Evolutionary conservation across 2,329 filamentous ascomycete genomes (phyloP), one percentile per base, ranked within the genome.

Genomic region (Taxawa tesnikishii): DNA sequence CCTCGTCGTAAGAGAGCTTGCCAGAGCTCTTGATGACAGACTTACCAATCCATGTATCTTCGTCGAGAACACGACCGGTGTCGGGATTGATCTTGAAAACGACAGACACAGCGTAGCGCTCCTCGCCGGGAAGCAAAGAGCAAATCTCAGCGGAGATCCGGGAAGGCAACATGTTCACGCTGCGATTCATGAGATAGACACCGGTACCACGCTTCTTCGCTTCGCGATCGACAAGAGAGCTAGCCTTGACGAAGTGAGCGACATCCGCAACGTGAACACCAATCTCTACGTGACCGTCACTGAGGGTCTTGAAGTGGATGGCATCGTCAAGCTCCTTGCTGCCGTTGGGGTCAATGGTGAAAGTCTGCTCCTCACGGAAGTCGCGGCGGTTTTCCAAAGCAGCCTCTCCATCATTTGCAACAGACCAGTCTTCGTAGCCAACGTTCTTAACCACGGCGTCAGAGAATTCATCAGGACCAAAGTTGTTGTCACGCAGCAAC

Each of bases 201-300:
- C 85, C 87, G 36, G 87, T 96, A 39, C 88, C 88, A 43, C 90
- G 83, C 70, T 96, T 98, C 73, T 90, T 94, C 8, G 90, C 90
- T 60, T 98, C 90, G 28, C 90, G 80, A 50, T 98, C 90, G 31
- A 96, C 87, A 28, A 96, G 73, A 11, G 87, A 94, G 64, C 92
- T 93, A 29, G 79, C 70, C 69, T 96, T 96, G 55, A 98, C 83
- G 53, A 98, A 98, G 61, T 98, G 84, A 39, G 90, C 79, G 44
- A 96, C 79, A 57, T 98, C 90, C 18, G 88, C 77, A 51, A 98
- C 83, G 59, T 98, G 90, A 36, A 96, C 75, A 62, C 87, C 90
- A 45, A 98, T 81, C 55, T 98, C 88, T 41, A 94, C 77, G 57
- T 83, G 81, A 50, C 83, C 85, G 56, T 94, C 82, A 10, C 73